Evolutionary conservation across 2,329 filamentous ascomycete genomes (phyloP).

Genomic region (Eutypa lata): DNA sequence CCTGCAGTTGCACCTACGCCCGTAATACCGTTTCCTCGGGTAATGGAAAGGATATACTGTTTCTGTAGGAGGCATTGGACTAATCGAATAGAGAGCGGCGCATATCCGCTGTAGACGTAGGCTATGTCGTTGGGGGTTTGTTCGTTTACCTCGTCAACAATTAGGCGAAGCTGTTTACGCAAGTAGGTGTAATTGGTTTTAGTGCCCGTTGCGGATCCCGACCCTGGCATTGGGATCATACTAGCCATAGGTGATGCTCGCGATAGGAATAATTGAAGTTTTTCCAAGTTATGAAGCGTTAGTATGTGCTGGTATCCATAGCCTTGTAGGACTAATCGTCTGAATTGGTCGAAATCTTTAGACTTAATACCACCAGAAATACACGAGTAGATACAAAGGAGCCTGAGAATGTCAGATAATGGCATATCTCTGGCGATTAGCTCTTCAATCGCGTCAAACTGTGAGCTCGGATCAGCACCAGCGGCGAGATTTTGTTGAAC

Average conservation of each 20-base stretch:
- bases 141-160: slow-evolving; percentile 95
- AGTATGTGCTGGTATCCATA: slow-evolving; percentile 95
- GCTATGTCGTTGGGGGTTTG: slow-evolving; percentile 90
- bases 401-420: slow-evolving; percentile 74
- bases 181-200: slow-evolving; percentile 90
- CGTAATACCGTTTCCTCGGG: slow-evolving; percentile 55
- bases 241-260: slow-evolving; percentile 74
- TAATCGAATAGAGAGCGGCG: slow-evolving; percentile 84
- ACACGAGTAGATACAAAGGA: slow-evolving; percentile 89
- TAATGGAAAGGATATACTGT: slow-evolving; percentile 70
- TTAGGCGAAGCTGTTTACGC: slow-evolving; percentile 80
- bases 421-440: slow-evolving; percentile 86
- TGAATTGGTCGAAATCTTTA: slow-evolving; percentile 86
- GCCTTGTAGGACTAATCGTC: slow-evolving; percentile 81
- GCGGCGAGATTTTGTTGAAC: slow-evolving; percentile 95
- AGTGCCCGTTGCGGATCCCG: slow-evolving; percentile 53
- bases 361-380: slow-evolving; percentile 84
- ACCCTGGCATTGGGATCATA: slow-evolving; percentile 72
- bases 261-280: slow-evolving; percentile 79
- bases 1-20: slow-evolving; percentile 46
- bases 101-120: slow-evolving; percentile 98
- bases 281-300: slow-evolving; percentile 84
- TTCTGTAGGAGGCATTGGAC: slow-evolving; percentile 94
- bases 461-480: slow-evolving; percentile 81
- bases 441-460: slow-evolving; percentile 90